Percentiles rank a stretch among this genome's conserved stretches.
Conservation (phyloP, 2,329 filamentous ascomycete species). For the Colletotrichum melonis region DNA sequence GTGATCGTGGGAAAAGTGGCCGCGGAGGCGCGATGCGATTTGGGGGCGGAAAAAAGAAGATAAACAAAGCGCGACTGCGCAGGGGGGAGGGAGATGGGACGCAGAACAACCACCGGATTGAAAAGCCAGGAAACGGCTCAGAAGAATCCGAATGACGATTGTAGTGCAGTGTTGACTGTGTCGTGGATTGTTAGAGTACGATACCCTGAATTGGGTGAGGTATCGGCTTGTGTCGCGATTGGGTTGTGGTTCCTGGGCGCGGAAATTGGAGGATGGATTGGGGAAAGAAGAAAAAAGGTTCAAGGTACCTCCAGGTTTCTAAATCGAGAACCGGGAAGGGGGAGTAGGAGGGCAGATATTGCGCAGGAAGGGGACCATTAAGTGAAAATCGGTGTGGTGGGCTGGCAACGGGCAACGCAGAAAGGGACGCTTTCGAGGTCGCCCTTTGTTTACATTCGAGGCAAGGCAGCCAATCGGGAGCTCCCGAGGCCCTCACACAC, state of each 20-base stretch:
- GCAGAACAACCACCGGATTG: background rate
- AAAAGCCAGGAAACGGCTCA: background rate
- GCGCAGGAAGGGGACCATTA: background rate
- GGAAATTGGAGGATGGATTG: background rate
- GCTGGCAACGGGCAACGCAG: constrained; percentile 18
- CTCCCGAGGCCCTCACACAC: constrained; percentile 4
- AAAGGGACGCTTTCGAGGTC: background rate
- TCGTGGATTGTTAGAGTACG: background rate
- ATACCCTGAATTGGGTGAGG: background rate
- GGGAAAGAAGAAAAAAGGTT: background rate
- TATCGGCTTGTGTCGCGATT: constrained; percentile 2
- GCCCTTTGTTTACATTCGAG: constrained; percentile 30
- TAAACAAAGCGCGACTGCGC: constrained; percentile 8
- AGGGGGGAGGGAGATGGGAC: background rate
- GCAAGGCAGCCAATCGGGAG: constrained; percentile 21
- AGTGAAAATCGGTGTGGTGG: constrained; percentile 14
- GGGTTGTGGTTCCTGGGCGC: background rate
- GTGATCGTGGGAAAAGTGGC: background rate
- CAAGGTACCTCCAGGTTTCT: constrained; percentile 24
- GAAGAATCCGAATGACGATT: no score
- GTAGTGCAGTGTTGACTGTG: background rate
- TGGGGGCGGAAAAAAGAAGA: background rate
- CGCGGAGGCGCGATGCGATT: background rate
- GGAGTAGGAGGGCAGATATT: background rate
- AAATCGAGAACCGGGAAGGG: background rate